Base-by-base conservation (phyloP, 192 early-diverging fungal genomes). In the Diversispora epigaea region DNA sequence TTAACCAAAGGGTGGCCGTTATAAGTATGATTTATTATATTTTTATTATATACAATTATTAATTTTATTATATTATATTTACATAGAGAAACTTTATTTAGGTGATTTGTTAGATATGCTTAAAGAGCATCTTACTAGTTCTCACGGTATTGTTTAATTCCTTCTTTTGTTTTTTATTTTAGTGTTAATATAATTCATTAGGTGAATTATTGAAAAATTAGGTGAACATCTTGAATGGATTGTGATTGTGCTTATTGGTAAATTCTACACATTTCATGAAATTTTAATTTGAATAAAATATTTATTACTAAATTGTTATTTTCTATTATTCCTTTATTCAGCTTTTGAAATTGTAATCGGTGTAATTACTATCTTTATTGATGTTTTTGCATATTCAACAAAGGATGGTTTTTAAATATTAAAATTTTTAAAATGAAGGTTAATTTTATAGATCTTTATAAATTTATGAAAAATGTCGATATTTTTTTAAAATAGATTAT, bases 181-280 rank as follows among this genome's bases (percentile, higher is more conserved):
- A 40, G 40, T 73, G 32, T 14, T 15, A 49, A 41, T 22, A 19
- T n/a, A 10, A 54, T 32, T 73, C 21, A 46, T 52, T 39, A 8
- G n/a, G 54, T 67, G 11, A 17, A 44, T 65, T 8, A 39, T 39
- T 70, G 56, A 25, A 49, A 63, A n/a, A 41, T 12, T 60, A 84
- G 82, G 90, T 65, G 95, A 96, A 77, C 91, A 94, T 68, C 85
- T 96, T 21, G 95, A 96, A 75, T 94, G 94, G 92, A 98, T 98
- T 70, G 93, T 98, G 3, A 98, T 98, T 77, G 89, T 93, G 60
- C 85, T 98, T 50, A 98, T 98, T 84, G 92, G 81, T 70, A 72
- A 45, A 44, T 61, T 54, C 19, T 4, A 45, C 4, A 25, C 25
- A 32, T 32, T 32, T 32, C 25, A 32, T 32, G 25, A 0, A 32